Conservation (phyloP, 495 filamentous ascomycete species). For the Lasiosphaeria ovina region DNA sequence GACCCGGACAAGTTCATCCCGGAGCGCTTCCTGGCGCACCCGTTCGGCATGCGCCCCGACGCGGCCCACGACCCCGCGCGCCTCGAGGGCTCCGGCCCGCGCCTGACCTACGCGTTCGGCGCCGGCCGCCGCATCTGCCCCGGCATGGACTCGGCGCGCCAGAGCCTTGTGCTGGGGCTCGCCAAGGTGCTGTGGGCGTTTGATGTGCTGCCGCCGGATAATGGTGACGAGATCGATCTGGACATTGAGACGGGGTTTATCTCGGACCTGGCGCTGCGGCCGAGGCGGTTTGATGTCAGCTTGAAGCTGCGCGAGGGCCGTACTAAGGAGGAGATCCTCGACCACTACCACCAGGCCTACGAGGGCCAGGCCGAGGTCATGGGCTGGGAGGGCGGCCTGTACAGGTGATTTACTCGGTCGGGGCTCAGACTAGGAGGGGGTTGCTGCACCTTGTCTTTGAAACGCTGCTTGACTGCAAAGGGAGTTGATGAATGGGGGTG, state of each 20-base stretch:
- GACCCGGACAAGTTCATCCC: not conserved
- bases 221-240: not conserved
- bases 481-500: too few species aligned
- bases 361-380: not conserved
- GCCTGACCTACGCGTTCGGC: not conserved
- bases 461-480: too few species aligned
- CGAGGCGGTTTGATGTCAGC: not conserved
- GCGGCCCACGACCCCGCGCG: not conserved
- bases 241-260: not conserved
- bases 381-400: not conserved
- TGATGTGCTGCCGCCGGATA: not conserved
- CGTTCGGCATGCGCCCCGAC: not conserved
- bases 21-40: not conserved
- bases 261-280: not conserved
- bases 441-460: too few species aligned
- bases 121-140: not conserved
- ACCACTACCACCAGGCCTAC: not conserved
- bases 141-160: not conserved
- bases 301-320: not conserved
- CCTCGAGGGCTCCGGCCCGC: not conserved
- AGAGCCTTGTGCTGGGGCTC: not conserved
- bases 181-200: not conserved
- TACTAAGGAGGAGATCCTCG: not conserved
- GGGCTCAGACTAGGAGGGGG: too few species aligned
- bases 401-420: too few species aligned